Conservation (phyloP, 163 green algal genomes). For the Prototheca cutis region DNA sequence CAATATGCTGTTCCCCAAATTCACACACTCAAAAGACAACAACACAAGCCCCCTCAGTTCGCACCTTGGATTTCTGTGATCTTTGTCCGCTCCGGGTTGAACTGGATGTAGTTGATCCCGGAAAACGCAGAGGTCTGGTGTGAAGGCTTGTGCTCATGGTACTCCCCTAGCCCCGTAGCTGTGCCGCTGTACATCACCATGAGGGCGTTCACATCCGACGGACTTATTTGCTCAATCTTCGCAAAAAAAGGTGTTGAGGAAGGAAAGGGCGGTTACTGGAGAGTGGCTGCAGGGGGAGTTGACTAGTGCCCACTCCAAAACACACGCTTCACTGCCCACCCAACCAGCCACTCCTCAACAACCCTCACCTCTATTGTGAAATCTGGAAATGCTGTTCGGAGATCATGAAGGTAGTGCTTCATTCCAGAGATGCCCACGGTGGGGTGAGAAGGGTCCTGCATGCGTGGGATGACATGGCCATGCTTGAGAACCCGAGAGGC, state of each 20-base stretch:
- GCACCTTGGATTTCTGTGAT: conserved; percentile 20
- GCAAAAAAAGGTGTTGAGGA: no score
- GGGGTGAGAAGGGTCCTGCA: conserved; percentile 20
- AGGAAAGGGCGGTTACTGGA: no score
- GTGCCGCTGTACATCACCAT: conserved; percentile 13
- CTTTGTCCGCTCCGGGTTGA: conserved; percentile 24
- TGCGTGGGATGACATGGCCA: no score
- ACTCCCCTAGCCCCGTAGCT: conserved; percentile 24
- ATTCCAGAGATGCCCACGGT: conserved; percentile 18
- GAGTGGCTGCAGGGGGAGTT: no score
- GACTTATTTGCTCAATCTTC: conserved; percentile 10
- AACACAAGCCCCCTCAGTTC: not conserved
- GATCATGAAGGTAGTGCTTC: conserved; percentile 21
- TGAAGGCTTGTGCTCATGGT: conserved; percentile 17
- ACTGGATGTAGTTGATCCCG: conserved; percentile 23
- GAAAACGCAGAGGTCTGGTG: conserved; percentile 19
- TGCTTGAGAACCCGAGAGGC: no score
- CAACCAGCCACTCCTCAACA: not conserved
- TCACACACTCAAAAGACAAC: not conserved
- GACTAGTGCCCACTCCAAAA: no score
- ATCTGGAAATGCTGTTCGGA: conserved; percentile 22
- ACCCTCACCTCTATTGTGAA: conserved; percentile 10
- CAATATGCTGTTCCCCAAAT: not conserved
- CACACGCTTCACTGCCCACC: no score
- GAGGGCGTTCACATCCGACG: conserved; percentile 9